Evolutionary conservation across 345 rosid species (phyloP).

Genomic region (Eucalyptus curtisii): DNA sequence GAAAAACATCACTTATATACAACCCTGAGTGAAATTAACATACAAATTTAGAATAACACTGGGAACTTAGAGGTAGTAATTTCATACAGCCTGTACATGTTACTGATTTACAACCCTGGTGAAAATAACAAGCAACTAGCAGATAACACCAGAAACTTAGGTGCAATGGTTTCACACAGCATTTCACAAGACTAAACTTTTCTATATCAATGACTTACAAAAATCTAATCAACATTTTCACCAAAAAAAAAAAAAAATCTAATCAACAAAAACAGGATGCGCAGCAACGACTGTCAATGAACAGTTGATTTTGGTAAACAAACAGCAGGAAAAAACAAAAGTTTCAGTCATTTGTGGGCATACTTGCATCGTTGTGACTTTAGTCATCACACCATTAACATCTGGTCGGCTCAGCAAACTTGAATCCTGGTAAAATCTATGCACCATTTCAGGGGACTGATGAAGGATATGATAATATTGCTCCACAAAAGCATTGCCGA

Average conservation of each 20-base stretch:
- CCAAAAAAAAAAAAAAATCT: too few species aligned
- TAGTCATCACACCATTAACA: slow-evolving; percentile 30
- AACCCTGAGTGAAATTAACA: neutral
- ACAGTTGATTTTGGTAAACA: neutral
- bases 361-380: slow-evolving; percentile 55
- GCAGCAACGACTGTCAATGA: neutral
- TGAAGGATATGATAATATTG: slow-evolving; percentile 69
- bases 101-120: neutral
- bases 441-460: slow-evolving; percentile 38
- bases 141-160: neutral
- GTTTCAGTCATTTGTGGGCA: neutral
- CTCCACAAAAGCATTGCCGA: slow-evolving; percentile 63
- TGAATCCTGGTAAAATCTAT: slow-evolving; percentile 59
- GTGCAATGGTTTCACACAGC: neutral
- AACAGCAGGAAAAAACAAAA: neutral
- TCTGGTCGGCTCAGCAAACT: slow-evolving; percentile 57
- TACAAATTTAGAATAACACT: neutral
- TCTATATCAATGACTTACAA: neutral
- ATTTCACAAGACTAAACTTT: neutral
- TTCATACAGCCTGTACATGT: neutral
- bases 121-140: neutral
- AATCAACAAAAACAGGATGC: neutral
- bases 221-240: neutral
- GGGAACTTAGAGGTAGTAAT: neutral
- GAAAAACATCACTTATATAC: neutral